Conservation (phyloP, 129 eudicot genomes). For the sunflower (Helianthus annuus) region DNA sequence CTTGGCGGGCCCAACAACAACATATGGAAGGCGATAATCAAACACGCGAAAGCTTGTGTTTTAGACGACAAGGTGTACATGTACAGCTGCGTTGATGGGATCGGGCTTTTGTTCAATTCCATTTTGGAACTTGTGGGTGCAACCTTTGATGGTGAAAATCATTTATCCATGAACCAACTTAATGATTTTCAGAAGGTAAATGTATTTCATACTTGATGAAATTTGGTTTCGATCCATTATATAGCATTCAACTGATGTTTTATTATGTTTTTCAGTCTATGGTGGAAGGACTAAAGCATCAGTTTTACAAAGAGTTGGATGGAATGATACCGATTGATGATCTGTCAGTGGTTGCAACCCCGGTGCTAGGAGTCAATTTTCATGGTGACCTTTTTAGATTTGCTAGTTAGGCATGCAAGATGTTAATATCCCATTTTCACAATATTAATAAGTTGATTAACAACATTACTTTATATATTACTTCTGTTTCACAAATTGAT, state of each 20-base stretch:
- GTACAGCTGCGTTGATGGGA: conserved; percentile 40
- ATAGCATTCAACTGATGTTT: conserved; percentile 2
- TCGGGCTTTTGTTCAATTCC: conserved; percentile 54
- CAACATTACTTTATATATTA: conserved; percentile 9
- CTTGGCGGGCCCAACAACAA: conserved; percentile 56
- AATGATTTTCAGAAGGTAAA: conserved; percentile 56
- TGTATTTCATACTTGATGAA: conserved; percentile 9
- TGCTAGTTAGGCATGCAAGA: conserved; percentile 32
- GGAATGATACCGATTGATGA: conserved; percentile 35
- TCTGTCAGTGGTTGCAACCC: conserved; percentile 36
- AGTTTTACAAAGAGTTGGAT: conserved; percentile 33
- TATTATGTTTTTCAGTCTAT: conserved; percentile 35
- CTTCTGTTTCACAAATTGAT: conserved; percentile 4
- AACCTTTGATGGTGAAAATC: conserved; percentile 57
- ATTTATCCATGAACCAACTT: conserved; percentile 45
- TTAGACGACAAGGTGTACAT: conserved; percentile 50
- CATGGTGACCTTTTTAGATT: conserved; percentile 22
- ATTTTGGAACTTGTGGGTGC: conserved; percentile 59
- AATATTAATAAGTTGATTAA: conserved; percentile 5
- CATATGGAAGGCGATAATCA: conserved; percentile 56
- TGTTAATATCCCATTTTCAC: conserved; percentile 22
- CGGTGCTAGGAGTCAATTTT: conserved; percentile 32
- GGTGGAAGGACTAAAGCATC: conserved; percentile 51
- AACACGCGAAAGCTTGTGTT: conserved; percentile 57
- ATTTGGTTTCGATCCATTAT: neutral